phyloP scores from a whole-genome alignment of 2,329 filamentous ascomycete species.

The Fusarium sp. region DNA sequence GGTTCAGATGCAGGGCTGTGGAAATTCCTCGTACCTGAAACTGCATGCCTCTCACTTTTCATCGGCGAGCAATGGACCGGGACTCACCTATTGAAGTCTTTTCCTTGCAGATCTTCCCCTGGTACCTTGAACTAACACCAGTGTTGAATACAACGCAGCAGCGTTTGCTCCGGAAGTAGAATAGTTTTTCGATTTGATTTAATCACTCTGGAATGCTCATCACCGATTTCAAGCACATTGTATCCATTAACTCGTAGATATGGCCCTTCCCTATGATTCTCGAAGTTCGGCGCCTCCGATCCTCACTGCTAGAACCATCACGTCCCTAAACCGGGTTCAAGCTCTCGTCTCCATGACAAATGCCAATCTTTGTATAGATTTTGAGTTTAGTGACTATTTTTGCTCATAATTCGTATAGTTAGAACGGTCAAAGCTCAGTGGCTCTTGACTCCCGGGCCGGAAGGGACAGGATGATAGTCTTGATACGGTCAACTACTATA shows the following conservation, averaged over 20 bases:
- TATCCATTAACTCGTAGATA: not conserved
- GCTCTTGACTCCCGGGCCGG: constrained; percentile 7
- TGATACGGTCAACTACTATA: not conserved
- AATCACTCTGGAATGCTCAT: not conserved
- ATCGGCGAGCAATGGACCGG: not conserved
- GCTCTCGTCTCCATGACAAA: constrained; percentile 21
- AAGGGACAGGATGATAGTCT: not conserved
- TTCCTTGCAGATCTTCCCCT: constrained; percentile 12
- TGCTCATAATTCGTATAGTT: not conserved
- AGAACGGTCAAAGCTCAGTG: constrained; percentile 1
- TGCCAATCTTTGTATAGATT: not conserved
- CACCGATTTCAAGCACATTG: not conserved
- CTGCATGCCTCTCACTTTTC: not conserved
- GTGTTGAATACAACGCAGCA: constrained; percentile 2
- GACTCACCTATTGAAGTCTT: not conserved
- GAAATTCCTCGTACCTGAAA: not conserved
- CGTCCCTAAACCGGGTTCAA: constrained; percentile 1
- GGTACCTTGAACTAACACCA: constrained; percentile 16
- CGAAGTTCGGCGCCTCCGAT: constrained; percentile 37
- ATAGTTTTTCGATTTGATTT: not conserved
- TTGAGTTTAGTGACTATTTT: not conserved
- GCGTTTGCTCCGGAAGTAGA: constrained; percentile 4
- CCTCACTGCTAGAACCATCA: not conserved
- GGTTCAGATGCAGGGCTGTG: not conserved
- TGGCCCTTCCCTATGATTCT: not conserved